Base-by-base conservation (phyloP, 2,329 filamentous ascomycete species). In the Colletotrichum australisinense region DNA sequence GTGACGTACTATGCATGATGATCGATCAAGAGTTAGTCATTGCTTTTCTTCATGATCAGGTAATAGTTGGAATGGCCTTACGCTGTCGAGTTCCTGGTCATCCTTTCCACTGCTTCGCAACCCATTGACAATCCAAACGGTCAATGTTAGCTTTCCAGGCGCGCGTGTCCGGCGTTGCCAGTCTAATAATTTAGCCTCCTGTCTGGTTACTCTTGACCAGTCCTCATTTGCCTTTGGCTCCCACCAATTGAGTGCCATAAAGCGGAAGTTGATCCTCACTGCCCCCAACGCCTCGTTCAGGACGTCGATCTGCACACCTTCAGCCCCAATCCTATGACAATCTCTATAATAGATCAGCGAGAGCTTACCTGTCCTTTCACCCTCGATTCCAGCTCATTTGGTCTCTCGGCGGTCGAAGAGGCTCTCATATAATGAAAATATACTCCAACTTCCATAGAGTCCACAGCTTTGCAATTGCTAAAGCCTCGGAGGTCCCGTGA, bases 371-470 rank as follows among this genome's bases (percentile, higher is more conserved):
- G 72, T 3, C 38, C 62, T 11, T 63, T 72, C 5, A 72, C 59
- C 26, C 72, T 52, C 5, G 68, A 30, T 22, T 66, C 63, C 38
- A 74, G 16, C 38, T 74, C 58, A 4, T 74, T 72, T 6, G 72
- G 68, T 4, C 52, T 49, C 4, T 52, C 38, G 2, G 72, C 62
- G 0, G 57, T 63, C 4, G 42, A 5, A 6, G 63, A 60, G 1
- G 68, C 52, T 35, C 55, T 74, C 72, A 74, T 71, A 38, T 74
- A 74, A 22, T 74, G 72, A n/a, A 74, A 74, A 46, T 74, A 72
- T 2, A 72, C 53, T 1, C 53, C 72, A 16, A 72, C 57, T 5
- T 74, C 68, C 24, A 74, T 49, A 1, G 72, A 46, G 5, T 63
- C 46, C 1, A 74, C 55, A 4, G 69, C 62, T 46, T 55, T 72